Percentiles rank a stretch among this genome's conserved stretches.
phyloP scores from a whole-genome alignment of 1,139 yeast species.

The Zygoascus meyerae region DNA sequence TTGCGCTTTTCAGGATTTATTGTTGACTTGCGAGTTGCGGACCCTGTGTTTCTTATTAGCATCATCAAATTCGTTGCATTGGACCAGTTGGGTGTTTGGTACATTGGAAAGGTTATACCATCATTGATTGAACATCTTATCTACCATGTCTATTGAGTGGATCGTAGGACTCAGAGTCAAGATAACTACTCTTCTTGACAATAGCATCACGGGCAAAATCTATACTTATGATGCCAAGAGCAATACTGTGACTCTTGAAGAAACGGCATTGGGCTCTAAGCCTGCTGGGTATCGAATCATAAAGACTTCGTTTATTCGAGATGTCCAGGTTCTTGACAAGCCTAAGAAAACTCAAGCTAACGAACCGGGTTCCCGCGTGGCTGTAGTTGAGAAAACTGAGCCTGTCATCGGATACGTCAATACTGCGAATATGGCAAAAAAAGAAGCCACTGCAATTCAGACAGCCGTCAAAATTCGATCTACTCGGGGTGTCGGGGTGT shows the following conservation, averaged over 20 bases:
- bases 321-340: constrained; percentile 43
- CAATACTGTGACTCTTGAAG: constrained; percentile 36
- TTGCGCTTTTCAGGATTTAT: too few relatives aligned
- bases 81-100: too few relatives aligned
- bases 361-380: constrained; percentile 5
- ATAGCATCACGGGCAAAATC: constrained; percentile 52
- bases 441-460: constrained; percentile 23
- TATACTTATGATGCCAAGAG: constrained; percentile 51
- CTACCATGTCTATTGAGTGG: constrained; percentile 17
- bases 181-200: constrained; percentile 55
- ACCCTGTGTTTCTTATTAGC: too few relatives aligned
- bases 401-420: constrained; percentile 31
- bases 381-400: constrained; percentile 22
- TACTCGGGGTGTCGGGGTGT: constrained; percentile 38
- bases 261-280: constrained; percentile 17
- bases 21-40: too few relatives aligned
- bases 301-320: constrained; percentile 54
- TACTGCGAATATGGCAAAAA: constrained; percentile 23
- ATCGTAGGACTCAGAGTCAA: constrained; percentile 43
- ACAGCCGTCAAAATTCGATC: constrained; percentile 19
- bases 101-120: too few relatives aligned
- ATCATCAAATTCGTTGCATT: too few relatives aligned
- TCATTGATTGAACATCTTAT: not conserved
- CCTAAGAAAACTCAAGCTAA: constrained; percentile 17
- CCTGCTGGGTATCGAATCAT: constrained; percentile 46